Conservation (phyloP, 306 rosid species). For the Sophora flavescens region DNA sequence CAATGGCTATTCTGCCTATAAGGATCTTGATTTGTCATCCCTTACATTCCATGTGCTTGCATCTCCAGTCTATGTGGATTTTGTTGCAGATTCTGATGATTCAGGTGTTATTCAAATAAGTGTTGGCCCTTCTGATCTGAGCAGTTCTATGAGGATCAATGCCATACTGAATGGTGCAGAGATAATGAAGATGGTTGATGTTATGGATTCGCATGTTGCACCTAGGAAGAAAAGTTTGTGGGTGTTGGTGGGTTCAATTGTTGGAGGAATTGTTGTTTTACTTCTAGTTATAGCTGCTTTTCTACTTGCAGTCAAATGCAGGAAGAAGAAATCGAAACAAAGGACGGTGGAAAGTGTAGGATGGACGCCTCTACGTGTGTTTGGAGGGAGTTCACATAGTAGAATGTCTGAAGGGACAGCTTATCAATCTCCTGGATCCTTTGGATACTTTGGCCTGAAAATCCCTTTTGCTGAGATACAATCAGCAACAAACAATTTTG, state of each 20-base stretch:
- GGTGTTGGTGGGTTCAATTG: slow-evolving; percentile 68
- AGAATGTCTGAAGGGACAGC: slow-evolving; percentile 72
- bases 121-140: slow-evolving; percentile 82
- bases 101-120: slow-evolving; percentile 66
- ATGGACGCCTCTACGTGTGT: slow-evolving; percentile 78
- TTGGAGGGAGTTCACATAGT: slow-evolving; percentile 81
- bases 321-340: slow-evolving; percentile 64
- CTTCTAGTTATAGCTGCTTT: slow-evolving; percentile 54
- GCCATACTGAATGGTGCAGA: slow-evolving; percentile 94
- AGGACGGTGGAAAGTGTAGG: slow-evolving; percentile 64
- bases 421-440: slow-evolving; percentile 66
- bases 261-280: slow-evolving; percentile 69
- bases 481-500: slow-evolving; percentile 77
- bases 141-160: slow-evolving; percentile 59
- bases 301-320: slow-evolving; percentile 54
- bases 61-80: slow-evolving; percentile 79
- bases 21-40: slow-evolving; percentile 76
- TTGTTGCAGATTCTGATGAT: slow-evolving; percentile 70
- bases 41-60: slow-evolving; percentile 63
- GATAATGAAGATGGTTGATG: slow-evolving; percentile 75
- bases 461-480: slow-evolving; percentile 77
- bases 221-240: slow-evolving; percentile 48
- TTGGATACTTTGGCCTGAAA: slow-evolving; percentile 70
- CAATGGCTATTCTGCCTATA: slow-evolving; percentile 70
- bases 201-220: slow-evolving; percentile 25